phyloP scores from a whole-genome alignment of 2,329 filamentous ascomycete species.

The Coniochaeta sp. region DNA sequence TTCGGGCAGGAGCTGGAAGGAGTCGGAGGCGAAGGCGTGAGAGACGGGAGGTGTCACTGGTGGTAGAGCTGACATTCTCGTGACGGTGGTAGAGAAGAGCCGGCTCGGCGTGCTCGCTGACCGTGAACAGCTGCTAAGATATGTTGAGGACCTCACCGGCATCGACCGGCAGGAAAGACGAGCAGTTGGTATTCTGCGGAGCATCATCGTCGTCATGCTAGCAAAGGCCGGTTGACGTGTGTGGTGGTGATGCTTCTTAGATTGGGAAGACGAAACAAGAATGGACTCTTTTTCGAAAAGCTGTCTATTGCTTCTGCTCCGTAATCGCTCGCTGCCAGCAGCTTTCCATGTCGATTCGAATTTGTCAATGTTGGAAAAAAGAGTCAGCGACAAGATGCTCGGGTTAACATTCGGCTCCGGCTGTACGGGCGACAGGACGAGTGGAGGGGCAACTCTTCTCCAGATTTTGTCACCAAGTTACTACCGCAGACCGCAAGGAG shows the following conservation, averaged over 20 bases:
- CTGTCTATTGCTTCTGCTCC: not conserved
- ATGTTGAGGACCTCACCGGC: not conserved
- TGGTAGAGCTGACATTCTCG: conserved; percentile 43
- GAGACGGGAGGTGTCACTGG: conserved; percentile 55
- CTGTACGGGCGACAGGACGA: not conserved
- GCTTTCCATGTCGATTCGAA: not conserved
- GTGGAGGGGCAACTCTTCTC: not conserved
- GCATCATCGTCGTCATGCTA: not conserved
- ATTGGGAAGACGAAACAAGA: not conserved
- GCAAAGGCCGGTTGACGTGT: not conserved
- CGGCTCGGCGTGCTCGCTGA: conserved; percentile 7
- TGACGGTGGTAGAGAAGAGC: conserved; percentile 29
- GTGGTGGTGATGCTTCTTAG: not conserved
- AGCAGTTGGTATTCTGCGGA: not conserved
- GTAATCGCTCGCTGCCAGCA: not conserved
- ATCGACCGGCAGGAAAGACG: not conserved
- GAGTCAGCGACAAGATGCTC: not conserved
- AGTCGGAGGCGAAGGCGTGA: conserved; percentile 56
- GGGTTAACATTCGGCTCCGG: conserved; percentile 1
- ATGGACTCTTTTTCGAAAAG: not conserved
- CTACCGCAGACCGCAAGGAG: too few species aligned
- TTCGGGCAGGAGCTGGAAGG: conserved; percentile 79
- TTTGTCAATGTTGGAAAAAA: not conserved
- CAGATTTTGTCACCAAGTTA: not conserved
- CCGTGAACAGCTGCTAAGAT: not conserved